These are phyloP conservation scores for Solanum commersonii DNA, from an alignment of 257 asterid genomes.

Conservation along the genomic window DNA sequence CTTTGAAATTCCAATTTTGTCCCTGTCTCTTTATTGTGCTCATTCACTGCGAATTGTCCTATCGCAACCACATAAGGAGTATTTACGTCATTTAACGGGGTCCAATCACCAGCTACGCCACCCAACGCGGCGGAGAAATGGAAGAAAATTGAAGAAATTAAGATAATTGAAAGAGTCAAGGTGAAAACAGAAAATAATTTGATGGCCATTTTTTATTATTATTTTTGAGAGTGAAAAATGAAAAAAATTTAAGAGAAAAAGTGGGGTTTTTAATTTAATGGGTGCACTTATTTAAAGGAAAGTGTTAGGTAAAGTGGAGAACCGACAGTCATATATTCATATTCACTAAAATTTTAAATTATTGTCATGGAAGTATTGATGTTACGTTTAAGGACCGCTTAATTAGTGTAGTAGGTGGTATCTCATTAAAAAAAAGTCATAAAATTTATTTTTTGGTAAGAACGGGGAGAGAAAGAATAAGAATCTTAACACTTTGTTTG, in stretches of 20 bases:
- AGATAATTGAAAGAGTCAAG: background rate
- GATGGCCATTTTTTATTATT: background rate
- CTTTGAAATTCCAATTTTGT: slow-evolving; percentile 7
- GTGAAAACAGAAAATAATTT: background rate
- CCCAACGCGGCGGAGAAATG: background rate
- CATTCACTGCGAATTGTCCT: slow-evolving; percentile 30
- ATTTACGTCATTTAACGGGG: slow-evolving; percentile 9
- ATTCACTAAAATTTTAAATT: background rate
- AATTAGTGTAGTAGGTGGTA: background rate
- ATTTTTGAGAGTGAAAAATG: background rate
- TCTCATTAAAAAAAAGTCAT: background rate
- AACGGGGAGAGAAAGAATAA: background rate
- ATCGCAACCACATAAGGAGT: slow-evolving; percentile 11
- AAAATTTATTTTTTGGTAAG: background rate
- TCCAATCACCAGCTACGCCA: slow-evolving; percentile 10
- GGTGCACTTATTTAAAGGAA: background rate
- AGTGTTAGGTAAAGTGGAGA: background rate
- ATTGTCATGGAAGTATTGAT: too few species aligned
- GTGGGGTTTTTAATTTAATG: background rate
- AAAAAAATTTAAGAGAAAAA: background rate
- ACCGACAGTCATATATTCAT: background rate
- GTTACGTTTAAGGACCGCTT: background rate
- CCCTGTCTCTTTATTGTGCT: slow-evolving; percentile 17
- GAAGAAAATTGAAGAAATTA: background rate
- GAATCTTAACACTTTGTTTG: too few species aligned